Conservation (phyloP, 208 protist genomes). For the Porcisia hertigi region DNA sequence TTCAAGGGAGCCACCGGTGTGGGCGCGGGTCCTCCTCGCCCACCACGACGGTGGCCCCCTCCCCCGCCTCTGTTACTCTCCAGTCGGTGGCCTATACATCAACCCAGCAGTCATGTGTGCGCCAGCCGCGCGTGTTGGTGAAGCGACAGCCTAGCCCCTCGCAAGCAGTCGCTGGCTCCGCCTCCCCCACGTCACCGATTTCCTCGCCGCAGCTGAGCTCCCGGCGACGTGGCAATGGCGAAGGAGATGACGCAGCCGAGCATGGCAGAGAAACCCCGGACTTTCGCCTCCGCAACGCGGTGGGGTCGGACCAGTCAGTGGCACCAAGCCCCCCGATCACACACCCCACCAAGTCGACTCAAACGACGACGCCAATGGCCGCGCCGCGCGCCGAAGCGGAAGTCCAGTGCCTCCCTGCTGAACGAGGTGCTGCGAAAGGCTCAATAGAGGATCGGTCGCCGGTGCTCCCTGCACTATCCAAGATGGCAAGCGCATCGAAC, state of each 20-base stretch:
- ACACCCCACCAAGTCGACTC: not conserved
- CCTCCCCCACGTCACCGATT: not conserved
- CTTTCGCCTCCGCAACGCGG: not conserved
- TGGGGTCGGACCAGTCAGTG: conserved; percentile 12
- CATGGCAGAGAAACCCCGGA: not conserved
- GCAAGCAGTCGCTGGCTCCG: not conserved
- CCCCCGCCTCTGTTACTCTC: not conserved
- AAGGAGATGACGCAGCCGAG: not conserved
- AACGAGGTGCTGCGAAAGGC: not conserved
- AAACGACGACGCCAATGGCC: not conserved
- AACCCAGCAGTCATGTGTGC: not conserved
- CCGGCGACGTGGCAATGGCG: not conserved
- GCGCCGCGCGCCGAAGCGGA: conserved; percentile 1
- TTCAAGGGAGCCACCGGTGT: not conserved
- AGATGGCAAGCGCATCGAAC: no score
- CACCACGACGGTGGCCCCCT: not conserved
- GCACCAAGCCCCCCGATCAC: conserved; percentile 1
- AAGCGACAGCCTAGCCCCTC: conserved; percentile 5
- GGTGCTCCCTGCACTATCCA: not conserved
- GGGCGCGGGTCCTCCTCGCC: not conserved
- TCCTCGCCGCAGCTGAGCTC: not conserved
- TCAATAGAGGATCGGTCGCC: not conserved
- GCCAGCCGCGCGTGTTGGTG: conserved; percentile 2
- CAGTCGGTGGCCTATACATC: not conserved
- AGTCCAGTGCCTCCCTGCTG: not conserved